Conservation (phyloP, 2,329 filamentous ascomycete species). For the Xylaria polymorpha region DNA sequence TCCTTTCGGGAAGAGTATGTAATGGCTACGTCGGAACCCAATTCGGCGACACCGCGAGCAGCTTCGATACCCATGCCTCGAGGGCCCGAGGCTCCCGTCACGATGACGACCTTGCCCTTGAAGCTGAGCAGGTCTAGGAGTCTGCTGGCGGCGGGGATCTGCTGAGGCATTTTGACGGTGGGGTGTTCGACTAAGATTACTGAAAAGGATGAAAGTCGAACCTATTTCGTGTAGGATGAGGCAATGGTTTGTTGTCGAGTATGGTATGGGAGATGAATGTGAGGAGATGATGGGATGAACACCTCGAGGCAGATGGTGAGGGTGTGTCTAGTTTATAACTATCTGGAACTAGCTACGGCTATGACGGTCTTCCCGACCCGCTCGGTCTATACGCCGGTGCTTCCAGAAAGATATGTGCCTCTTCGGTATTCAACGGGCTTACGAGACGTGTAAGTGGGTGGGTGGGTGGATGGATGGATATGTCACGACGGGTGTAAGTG, state of each 20-base stretch:
- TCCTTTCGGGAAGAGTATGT: conserved; percentile 78
- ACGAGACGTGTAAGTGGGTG: conserved; percentile 38
- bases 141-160: conserved; percentile 66
- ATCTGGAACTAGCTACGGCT: conserved; percentile 2
- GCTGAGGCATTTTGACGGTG: conserved; percentile 63
- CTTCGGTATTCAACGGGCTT: conserved; percentile 28
- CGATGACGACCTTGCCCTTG: conserved; percentile 77
- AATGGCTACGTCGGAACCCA: conserved; percentile 76
- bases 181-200: background rate
- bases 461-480: no score
- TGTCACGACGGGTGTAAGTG: conserved; percentile 38
- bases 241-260: background rate
- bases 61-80: conserved; percentile 77
- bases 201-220: background rate
- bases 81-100: conserved; percentile 76
- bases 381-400: conserved; percentile 1
- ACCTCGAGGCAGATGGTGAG: background rate
- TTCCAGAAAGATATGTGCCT: conserved; percentile 12
- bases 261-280: background rate
- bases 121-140: conserved; percentile 77
- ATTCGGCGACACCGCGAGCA: conserved; percentile 75
- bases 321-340: conserved; percentile 30
- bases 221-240: background rate
- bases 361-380: conserved; percentile 7
- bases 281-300: background rate